Evolutionary conservation across 345 rosid species (phyloP), one percentile per base, ranked within the genome.

Genomic region (Arabidopsis arenosa): DNA sequence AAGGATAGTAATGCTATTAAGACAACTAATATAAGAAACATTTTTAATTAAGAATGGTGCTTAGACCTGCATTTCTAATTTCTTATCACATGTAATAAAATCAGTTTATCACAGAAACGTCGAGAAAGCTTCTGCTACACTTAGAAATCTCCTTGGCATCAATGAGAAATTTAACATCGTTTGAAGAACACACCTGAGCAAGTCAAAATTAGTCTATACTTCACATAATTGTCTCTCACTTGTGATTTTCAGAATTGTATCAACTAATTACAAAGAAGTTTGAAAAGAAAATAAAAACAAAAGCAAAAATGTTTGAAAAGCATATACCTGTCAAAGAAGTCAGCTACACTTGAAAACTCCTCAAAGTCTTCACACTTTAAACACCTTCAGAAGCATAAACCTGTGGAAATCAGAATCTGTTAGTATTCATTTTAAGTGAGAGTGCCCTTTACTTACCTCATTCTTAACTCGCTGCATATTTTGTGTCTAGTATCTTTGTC

Each of bases 221-320:
- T 23, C 26, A 23, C 26, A 23, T 23, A 23, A 23, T 23, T 23
- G 26, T 23, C 26, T 1, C 26, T 23, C 26, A 23, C 26, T 23
- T 23, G 26, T 23, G 26, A 23, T 23, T 23, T 23, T 23, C 26
- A 23, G 26, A 23, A 23, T 23, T 23, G 26, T 23, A 23, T 23
- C 62, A 61, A 15, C 15, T 47, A 65, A 47, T 48, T 65, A 64
- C 23, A n/a, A 64, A 57, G 23, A n/a, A 33, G 13, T n/a, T 57
- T 57, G 3, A 47, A 64, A 32, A 30, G 6, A 5, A 47, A 15
- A 36, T 5, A 5, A 14, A 44, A 44, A 44, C 17, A 44, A 13
- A 43, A 43, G 9, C 12, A 21, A 51, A 51, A 21, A 51, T 12
- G 28, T 51, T 51, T 18, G 6, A 51, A 51, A 51, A 18, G 28